phyloP scores from a whole-genome alignment of 306 rosid genomes.

The Quercus mongolica region DNA sequence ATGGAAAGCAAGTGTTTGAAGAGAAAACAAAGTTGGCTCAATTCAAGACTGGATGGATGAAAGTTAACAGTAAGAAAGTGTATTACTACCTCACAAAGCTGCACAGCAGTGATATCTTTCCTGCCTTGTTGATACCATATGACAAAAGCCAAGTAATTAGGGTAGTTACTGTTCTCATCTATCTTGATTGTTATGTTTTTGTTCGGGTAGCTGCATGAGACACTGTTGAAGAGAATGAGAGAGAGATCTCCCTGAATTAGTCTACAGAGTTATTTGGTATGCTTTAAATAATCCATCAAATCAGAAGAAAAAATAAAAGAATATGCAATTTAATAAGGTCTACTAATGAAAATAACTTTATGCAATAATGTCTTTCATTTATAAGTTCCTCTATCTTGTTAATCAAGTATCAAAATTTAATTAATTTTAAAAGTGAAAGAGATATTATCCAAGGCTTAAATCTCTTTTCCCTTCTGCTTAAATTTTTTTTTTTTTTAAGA shows the following conservation, averaged over 20 bases:
- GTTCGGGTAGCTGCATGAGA: slow-evolving; percentile 80
- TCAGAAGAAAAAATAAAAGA: not conserved
- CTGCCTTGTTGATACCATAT: slow-evolving; percentile 84
- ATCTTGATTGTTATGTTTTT: slow-evolving; percentile 78
- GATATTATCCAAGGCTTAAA: not conserved
- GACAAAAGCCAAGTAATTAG: slow-evolving; percentile 78
- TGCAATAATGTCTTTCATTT: no score
- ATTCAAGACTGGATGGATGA: not conserved
- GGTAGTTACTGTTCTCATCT: slow-evolving; percentile 63
- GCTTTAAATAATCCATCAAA: not conserved
- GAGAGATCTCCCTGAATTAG: not conserved
- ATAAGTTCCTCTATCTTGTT: not conserved
- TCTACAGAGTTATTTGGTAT: not conserved
- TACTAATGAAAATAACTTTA: not conserved
- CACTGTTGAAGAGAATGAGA: slow-evolving; percentile 44
- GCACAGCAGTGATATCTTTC: slow-evolving; percentile 85
- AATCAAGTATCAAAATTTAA: not conserved
- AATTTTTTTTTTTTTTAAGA: no score
- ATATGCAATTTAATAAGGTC: not conserved
- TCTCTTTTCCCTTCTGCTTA: not conserved
- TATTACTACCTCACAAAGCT: slow-evolving; percentile 70
- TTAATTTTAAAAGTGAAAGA: not conserved
- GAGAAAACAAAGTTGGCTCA: not conserved
- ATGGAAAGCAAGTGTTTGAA: not conserved
- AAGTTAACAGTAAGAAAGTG: not conserved